Evolutionary conservation across 768 basidiomycete species (phyloP), one percentile per base, ranked within the genome.

Genomic region (Cystofilobasidium ferigula): DNA sequence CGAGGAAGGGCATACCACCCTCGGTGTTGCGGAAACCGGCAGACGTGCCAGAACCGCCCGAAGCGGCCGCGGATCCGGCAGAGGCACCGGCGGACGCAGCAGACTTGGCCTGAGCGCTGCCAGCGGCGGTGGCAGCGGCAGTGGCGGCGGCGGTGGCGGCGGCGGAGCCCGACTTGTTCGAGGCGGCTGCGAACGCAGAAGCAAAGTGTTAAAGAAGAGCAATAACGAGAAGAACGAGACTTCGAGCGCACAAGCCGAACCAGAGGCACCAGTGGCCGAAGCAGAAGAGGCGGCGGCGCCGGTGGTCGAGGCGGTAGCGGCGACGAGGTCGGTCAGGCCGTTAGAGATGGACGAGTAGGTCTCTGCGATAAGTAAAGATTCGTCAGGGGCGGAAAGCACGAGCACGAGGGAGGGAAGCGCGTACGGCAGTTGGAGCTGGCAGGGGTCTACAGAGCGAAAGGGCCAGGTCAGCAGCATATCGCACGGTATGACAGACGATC

Each of bases 291-390:
- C 53, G 32, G 42, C 58, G 24, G 69, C 64, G 48, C 54, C 63
- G 40, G 69, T 62, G 28, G 57, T 30, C 22, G 73, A 67, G 34
- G 67, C 63, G 22, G 71, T 61, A n/a, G 70, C 59, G 36, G 71
- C 60, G 45, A 66, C 69, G 26, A 69, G 69, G 54, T 56, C 61
- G 34, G 73, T 68, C 45, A 69, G 66, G 53, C 71, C 73, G 71
- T 74, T 75, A 12, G 71, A 69, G 69, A 75, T 69, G 24, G 73
- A 68, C 18, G 74, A 69, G 73, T 76, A 76, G 61, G 75, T 75
- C 34, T 60, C 61, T 62, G 48, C 5, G 42, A 45, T 13, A n/a
- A 13, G 42, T 45, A 13, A 45, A 13, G 42, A 13, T 13, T 45
- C n/a, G 42, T 45, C 13, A 45, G n/a, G 13, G n/a, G 42, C 42